Base-by-base conservation (phyloP, 208 protist species). In the Acanthamoeba healyi region DNA sequence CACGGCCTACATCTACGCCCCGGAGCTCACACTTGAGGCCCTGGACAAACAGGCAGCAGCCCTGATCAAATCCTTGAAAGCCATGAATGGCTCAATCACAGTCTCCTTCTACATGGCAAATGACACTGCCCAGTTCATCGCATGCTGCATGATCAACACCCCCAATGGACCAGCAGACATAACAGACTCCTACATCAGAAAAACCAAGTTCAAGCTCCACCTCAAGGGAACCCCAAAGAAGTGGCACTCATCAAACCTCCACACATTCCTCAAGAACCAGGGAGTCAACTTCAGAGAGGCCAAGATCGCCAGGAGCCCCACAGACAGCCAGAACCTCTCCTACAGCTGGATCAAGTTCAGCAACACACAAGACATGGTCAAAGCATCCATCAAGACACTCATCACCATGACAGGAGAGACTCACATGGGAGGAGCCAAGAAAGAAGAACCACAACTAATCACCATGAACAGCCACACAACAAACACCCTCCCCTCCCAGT, bases 271-370 rank as follows among this genome's bases (percentile, higher is more conserved):
- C 58, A 65, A 65, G 58, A 10, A 10, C 58, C 19, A 67, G 10
- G 29, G 1, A 1, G 58, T 67, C 2, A 6, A 0, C 58, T 67
- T 34, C 58, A 67, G n/a, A 24, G 58, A 67, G 3, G 58, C 58
- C 0, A 24, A 67, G n/a, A 67, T 67, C 5, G 15, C 10, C 1
- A 67, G 58, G 5, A 67, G 29, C 58, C 58, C 29, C 3, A 32
- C 10, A 0, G 4, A 67, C 4, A 6, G 58, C 1, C 58, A 67
- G 17, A 67, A 67, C 58, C 19, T 67, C 26, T 34, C 19, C 58
- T 67, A 67, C 58, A 67, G 58, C 58, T 67, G 58, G 58, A 67
- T 67, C 29, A 67, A 67, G 10, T 67, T 67, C 29, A 32, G n/a
- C 2, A 29, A 12, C 0, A 24, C 58, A 6, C 1, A 67, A 6